These are phyloP conservation scores for Daldinia bambusicola DNA, from an alignment of 495 filamentous ascomycete genomes.

Conservation along the genomic window DNA sequence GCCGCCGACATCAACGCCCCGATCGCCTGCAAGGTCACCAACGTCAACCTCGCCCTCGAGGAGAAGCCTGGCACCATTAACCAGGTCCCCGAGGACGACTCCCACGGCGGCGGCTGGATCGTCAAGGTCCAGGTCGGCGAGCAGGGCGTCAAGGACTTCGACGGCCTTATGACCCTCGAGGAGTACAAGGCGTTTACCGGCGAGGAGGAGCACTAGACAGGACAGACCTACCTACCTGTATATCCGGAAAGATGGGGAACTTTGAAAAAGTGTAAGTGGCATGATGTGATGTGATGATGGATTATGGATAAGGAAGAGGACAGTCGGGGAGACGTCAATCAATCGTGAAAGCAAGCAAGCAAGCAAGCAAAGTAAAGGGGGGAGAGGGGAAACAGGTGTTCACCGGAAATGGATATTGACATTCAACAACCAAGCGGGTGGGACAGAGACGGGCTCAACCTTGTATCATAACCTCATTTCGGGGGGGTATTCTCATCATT, in stretches of 20 bases:
- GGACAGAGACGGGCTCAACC: constrained; percentile 50
- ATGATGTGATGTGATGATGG: background rate
- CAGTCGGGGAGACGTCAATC: background rate
- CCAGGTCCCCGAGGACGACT: constrained; percentile 73
- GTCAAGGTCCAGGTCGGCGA: constrained; percentile 82
- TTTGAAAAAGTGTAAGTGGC: background rate
- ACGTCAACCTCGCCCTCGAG: constrained; percentile 76
- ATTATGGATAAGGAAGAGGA: background rate
- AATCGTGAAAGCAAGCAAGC: background rate
- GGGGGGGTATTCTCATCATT: constrained; percentile 41
- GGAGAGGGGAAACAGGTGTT: constrained; percentile 30
- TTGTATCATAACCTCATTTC: constrained; percentile 50
- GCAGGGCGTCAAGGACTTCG: constrained; percentile 69
- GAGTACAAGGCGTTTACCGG: constrained; percentile 77
- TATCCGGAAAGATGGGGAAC: background rate
- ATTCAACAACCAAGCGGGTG: constrained; percentile 41
- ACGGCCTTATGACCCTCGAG: constrained; percentile 74
- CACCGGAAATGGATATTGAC: constrained; percentile 31
- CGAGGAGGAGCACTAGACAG: constrained; percentile 43
- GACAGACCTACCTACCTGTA: background rate
- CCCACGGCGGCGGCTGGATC: constrained; percentile 89
- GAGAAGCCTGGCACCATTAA: constrained; percentile 90
- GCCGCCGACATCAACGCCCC: constrained; percentile 96
- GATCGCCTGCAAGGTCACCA: constrained; percentile 76
- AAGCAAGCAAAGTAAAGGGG: background rate